Evolutionary conservation across 306 rosid genomes (phyloP).

Genomic region (Dalbergia cultrata): DNA sequence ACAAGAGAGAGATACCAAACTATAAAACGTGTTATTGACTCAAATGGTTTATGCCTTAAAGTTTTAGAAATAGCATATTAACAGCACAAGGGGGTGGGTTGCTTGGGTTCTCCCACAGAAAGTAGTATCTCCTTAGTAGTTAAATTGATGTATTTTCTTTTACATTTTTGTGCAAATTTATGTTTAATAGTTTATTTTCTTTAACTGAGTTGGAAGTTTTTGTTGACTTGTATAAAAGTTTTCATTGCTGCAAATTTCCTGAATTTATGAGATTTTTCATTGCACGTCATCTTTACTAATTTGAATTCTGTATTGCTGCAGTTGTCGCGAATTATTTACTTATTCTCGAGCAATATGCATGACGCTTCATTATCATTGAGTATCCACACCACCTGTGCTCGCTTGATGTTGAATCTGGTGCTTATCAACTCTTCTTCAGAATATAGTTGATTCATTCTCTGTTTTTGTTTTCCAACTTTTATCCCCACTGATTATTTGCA

Average conservation of each 20-base stretch:
- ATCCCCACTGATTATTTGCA: slow-evolving; percentile 14
- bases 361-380: slow-evolving; percentile 96
- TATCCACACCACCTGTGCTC: slow-evolving; percentile 99
- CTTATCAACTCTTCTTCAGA: slow-evolving; percentile 48
- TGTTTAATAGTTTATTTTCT: neutral
- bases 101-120: neutral
- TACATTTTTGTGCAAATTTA: neutral
- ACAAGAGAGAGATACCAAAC: neutral
- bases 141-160: neutral
- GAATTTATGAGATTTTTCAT: slow-evolving; percentile 5
- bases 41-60: neutral
- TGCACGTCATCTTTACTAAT: slow-evolving; percentile 30
- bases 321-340: slow-evolving; percentile 95
- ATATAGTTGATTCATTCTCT: slow-evolving; percentile 38
- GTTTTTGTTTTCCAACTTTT: slow-evolving; percentile 24
- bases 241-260: slow-evolving; percentile 39
- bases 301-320: slow-evolving; percentile 59
- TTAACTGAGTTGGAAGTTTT: slow-evolving; percentile 1
- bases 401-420: slow-evolving; percentile 99
- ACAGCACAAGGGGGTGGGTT: neutral
- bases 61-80: neutral
- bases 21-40: neutral
- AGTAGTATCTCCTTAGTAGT: neutral
- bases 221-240: neutral
- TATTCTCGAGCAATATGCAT: slow-evolving; percentile 98